phyloP scores from a whole-genome alignment of 805 yeast genomes.

The Wickerhamomyces pijperi region DNA sequence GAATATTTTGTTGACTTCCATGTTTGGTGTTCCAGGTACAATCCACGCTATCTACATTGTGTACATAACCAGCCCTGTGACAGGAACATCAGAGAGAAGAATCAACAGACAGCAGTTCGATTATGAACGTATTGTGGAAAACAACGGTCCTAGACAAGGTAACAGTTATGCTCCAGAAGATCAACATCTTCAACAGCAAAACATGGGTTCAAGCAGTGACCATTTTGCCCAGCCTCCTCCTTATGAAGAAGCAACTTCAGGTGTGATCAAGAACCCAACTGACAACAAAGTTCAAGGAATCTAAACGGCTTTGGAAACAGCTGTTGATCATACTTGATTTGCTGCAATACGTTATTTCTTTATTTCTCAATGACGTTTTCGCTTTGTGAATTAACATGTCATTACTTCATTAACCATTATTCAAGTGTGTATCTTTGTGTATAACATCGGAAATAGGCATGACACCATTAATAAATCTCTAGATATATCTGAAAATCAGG shows the following conservation, averaged over 20 bases:
- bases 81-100: constrained; percentile 11
- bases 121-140: constrained; percentile 14
- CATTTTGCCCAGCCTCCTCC: constrained; percentile 11
- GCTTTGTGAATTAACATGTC: too few species aligned
- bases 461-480: too few species aligned
- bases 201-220: background rate
- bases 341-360: too few species aligned
- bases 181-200: background rate
- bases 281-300: constrained; percentile 16
- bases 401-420: too few species aligned
- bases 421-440: too few species aligned
- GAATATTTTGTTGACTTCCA: constrained; percentile 53
- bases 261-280: constrained; percentile 3
- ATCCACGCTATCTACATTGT: constrained; percentile 53
- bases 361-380: too few species aligned
- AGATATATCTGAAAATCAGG: too few species aligned
- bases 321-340: too few species aligned
- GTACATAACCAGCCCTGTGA: constrained; percentile 13
- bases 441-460: too few species aligned
- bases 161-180: background rate
- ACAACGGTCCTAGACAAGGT: background rate
- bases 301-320: background rate
- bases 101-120: constrained; percentile 5
- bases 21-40: constrained; percentile 72
- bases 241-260: constrained; percentile 6